phyloP scores from a whole-genome alignment of 371 early-diverging fungal species.

The Lichtheimia corymbifera region DNA sequence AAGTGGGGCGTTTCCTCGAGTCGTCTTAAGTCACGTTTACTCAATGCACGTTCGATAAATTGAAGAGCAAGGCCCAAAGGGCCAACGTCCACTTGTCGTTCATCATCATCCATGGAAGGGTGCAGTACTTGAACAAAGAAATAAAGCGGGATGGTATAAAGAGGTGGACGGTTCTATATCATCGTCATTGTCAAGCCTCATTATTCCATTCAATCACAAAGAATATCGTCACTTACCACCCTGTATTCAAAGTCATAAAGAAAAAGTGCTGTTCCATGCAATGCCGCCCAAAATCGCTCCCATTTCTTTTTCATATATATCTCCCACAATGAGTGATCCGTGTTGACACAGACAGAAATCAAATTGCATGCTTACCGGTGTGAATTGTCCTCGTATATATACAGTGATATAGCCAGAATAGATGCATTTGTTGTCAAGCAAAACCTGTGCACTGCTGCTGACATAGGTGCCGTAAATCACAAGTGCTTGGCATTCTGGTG shows the following conservation, averaged over 20 bases:
- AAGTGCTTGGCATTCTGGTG: slow-evolving; percentile 30
- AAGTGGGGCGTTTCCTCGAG: slow-evolving; percentile 18
- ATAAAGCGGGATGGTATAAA: slow-evolving; percentile 35
- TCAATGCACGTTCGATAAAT: slow-evolving; percentile 27
- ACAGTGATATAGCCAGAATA: slow-evolving; percentile 43
- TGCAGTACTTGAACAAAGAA: slow-evolving; percentile 30
- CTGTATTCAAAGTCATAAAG: slow-evolving; percentile 53
- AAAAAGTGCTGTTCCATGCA: slow-evolving; percentile 31
- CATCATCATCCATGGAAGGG: slow-evolving; percentile 45
- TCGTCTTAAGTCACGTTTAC: slow-evolving; percentile 3
- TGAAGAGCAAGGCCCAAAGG: slow-evolving; percentile 42
- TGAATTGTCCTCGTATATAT: slow-evolving; percentile 37
- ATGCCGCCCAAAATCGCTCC: slow-evolving; percentile 44
- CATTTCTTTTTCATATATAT: slow-evolving; percentile 28
- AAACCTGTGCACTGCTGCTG: slow-evolving; percentile 26
- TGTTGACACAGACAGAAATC: neutral
- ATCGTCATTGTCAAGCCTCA: neutral
- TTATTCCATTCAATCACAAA: neutral
- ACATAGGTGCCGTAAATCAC: slow-evolving; percentile 41
- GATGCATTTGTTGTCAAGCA: slow-evolving; percentile 30
- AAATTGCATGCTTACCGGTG: slow-evolving; percentile 33
- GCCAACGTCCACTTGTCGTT: slow-evolving; percentile 47
- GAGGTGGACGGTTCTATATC: slow-evolving; percentile 27
- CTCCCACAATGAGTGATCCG: neutral
- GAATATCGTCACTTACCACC: slow-evolving; percentile 23